phyloP scores from a whole-genome alignment of 495 filamentous ascomycete genomes.

The Xylaria nigripes region DNA sequence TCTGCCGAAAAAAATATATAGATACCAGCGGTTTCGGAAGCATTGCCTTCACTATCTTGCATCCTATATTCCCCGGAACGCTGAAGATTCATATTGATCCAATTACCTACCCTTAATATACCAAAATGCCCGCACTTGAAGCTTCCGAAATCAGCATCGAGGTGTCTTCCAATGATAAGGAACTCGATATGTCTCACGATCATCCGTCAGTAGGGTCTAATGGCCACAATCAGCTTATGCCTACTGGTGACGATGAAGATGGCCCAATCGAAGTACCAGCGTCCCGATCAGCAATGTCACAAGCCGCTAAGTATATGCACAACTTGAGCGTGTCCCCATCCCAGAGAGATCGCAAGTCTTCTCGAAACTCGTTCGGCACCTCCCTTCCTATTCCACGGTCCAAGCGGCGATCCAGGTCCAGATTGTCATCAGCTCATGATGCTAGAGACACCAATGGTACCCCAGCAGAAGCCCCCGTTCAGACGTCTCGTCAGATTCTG shows the following conservation, averaged over 20 bases:
- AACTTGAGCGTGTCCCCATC: conserved; percentile 60
- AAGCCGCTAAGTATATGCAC: conserved; percentile 67
- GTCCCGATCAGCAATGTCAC: conserved; percentile 58
- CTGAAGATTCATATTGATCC: not conserved
- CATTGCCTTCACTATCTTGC: not conserved
- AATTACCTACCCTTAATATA: not conserved
- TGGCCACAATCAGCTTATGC: conserved; percentile 26
- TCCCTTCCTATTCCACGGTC: conserved; percentile 68
- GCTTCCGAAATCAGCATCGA: conserved; percentile 47
- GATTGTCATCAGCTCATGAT: conserved; percentile 47
- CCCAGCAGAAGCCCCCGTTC: conserved; percentile 44
- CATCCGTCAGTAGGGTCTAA: conserved; percentile 14
- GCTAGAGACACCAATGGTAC: conserved; percentile 30
- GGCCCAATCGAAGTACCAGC: conserved; percentile 65
- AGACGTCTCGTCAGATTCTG: conserved; percentile 58
- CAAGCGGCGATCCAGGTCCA: conserved; percentile 60
- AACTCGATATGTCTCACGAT: conserved; percentile 15
- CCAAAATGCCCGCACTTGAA: conserved; percentile 57
- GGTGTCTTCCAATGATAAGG: conserved; percentile 22
- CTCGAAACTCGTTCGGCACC: conserved; percentile 72
- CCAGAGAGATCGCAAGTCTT: conserved; percentile 56
- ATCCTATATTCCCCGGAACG: not conserved
- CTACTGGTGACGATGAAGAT: conserved; percentile 38
- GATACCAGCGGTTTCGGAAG: not conserved
- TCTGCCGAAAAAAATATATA: conserved; percentile 1